Evolutionary conservation across 2,329 filamentous ascomycete species (phyloP).

Genomic region (Cytospora piceicola): DNA sequence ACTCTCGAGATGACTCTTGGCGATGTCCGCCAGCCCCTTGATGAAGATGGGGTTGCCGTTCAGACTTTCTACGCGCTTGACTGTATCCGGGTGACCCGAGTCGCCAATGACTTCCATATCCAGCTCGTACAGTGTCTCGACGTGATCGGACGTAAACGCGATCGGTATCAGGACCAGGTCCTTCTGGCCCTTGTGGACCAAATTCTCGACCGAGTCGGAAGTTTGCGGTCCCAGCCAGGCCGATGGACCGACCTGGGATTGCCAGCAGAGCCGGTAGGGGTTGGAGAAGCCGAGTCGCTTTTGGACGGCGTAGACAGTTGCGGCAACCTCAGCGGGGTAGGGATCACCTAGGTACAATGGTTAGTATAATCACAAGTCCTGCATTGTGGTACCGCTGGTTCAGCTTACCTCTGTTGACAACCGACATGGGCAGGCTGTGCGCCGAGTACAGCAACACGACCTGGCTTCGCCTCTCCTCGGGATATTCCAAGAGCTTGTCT

Average conservation of each 20-base stretch:
- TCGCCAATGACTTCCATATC: slow-evolving; percentile 95
- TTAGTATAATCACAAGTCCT: slow-evolving; percentile 35
- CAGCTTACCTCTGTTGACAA: slow-evolving; percentile 81
- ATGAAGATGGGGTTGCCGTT: slow-evolving; percentile 94
- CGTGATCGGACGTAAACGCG: slow-evolving; percentile 98
- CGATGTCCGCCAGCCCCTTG: slow-evolving; percentile 83
- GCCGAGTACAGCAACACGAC: slow-evolving; percentile 93
- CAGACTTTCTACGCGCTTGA: slow-evolving; percentile 89
- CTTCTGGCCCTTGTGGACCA: slow-evolving; percentile 88
- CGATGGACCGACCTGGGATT: slow-evolving; percentile 94
- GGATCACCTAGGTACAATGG: slow-evolving; percentile 68
- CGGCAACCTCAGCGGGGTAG: slow-evolving; percentile 93
- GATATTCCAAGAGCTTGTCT: slow-evolving; percentile 80
- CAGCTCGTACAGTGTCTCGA: slow-evolving; percentile 93
- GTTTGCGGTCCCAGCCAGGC: slow-evolving; percentile 97
- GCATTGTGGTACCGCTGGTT: slow-evolving; percentile 3
- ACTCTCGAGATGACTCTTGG: slow-evolving; percentile 75
- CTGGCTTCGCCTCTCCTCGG: slow-evolving; percentile 74
- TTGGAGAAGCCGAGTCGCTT: slow-evolving; percentile 84
- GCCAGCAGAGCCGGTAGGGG: slow-evolving; percentile 94
- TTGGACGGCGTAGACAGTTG: slow-evolving; percentile 97
- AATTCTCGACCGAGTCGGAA: slow-evolving; percentile 81
- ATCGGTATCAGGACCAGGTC: slow-evolving; percentile 92
- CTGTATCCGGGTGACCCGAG: slow-evolving; percentile 72
- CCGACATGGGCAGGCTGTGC: slow-evolving; percentile 94